These are phyloP conservation scores for Holtermannia corniformis DNA, from an alignment of 768 basidiomycete species.

Conservation along the genomic window DNA sequence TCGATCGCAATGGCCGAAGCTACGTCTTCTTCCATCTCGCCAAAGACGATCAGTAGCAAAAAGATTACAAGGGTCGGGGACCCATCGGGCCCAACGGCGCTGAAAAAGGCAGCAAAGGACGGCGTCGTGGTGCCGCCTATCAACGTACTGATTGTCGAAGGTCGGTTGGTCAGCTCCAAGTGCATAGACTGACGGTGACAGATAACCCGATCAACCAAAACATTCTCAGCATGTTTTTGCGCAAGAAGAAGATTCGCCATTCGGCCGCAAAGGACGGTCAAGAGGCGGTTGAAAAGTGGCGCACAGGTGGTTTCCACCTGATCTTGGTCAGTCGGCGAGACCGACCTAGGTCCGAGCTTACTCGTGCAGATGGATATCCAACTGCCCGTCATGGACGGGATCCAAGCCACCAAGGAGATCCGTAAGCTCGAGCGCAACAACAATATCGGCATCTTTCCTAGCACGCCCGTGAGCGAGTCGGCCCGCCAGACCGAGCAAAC, in stretches of 20 bases:
- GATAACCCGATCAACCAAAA: constrained; percentile 99
- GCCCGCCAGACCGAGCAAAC: constrained; percentile 7
- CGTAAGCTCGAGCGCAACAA: constrained; percentile 66
- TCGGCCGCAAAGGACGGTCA: constrained; percentile 88
- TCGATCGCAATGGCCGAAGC: constrained; percentile 8
- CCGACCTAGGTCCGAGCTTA: not conserved
- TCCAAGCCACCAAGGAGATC: constrained; percentile 93
- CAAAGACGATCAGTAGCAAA: constrained; percentile 13
- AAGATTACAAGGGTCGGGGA: constrained; percentile 45
- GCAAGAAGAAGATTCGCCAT: constrained; percentile 88
- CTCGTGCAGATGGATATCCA: constrained; percentile 90
- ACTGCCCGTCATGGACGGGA: constrained; percentile 98
- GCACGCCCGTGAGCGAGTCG: constrained; percentile 56
- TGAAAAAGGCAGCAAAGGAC: constrained; percentile 49
- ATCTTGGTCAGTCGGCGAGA: constrained; percentile 61
- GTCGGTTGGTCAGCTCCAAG: constrained; percentile 45
- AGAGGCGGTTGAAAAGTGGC: constrained; percentile 94
- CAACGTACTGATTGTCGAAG: constrained; percentile 95
- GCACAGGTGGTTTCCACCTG: constrained; percentile 82
- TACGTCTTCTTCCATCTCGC: not conserved
- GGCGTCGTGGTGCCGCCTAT: constrained; percentile 85
- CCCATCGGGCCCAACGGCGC: not conserved
- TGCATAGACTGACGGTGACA: constrained; percentile 39
- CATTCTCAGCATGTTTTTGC: constrained; percentile 94
- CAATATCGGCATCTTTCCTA: constrained; percentile 57